Evolutionary conservation across 1,284 basidiomycete species (phyloP), one percentile per base, ranked within the genome.

Genomic region (Melampsora abietis-canadensis): DNA sequence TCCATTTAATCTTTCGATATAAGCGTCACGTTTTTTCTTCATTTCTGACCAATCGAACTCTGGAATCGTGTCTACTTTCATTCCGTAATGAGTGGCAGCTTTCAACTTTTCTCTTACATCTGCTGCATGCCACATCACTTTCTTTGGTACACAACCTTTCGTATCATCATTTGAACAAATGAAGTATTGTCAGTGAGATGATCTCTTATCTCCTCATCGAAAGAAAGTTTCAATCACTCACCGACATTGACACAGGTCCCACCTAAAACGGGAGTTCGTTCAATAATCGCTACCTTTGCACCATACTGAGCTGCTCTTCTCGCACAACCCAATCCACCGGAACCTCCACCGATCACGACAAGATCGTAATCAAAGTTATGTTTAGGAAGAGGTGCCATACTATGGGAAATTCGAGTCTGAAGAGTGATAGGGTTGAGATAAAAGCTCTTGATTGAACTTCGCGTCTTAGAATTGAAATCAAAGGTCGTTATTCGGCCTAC

Each of bases 111-210:
- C 77, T 19, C 69, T 88, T 69, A 94, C 84, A 83, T 98, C 95
- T 68, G 96, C 93, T 44, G 95, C 94, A 81, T 98, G 92, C 96
- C 96, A 98, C 96, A 98, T 98, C 77, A 99, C 89, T 91, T 72
- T 72, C 34, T 72, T 72, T 19, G 69, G 69, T 15, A 72, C 69
- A 60, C 69, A 72, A 40, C 69, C 69, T 66, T 6, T 72, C 31
- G 65, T 12, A 12, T 40, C 5, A 40, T 40, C 37, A 40, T 40
- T 40, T 10, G 10, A 12, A 31, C 10, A 24, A 31, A 57, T n/a
- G n/a, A 12, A 14, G 4, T 6, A 46, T n/a, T 24, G 21, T 31
- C 6, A 74, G 47, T 40, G 70, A 19, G 66, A 40, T 63, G 51
- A 63, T 59, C 51, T 21, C 30, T 68, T 24, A 48, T 51, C 63